These are phyloP conservation scores for Euphorbia peplus DNA, from an alignment of 345 rosid genomes.

Conservation along the genomic window DNA sequence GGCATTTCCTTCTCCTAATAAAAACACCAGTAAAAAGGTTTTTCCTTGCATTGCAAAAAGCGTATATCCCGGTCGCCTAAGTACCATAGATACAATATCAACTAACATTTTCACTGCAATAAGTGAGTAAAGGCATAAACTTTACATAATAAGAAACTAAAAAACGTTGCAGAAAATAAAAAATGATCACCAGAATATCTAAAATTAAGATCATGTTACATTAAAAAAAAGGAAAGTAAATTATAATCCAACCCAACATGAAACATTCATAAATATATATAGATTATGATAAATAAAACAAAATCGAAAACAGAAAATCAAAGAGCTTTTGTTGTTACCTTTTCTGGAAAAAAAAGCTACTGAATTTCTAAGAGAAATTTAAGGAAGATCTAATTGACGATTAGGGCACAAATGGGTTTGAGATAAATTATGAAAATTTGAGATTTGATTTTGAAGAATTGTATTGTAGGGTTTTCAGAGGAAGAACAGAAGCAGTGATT, in stretches of 20 bases:
- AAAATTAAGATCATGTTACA: neutral
- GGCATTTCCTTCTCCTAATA: neutral
- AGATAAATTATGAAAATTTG: neutral
- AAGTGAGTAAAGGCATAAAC: neutral
- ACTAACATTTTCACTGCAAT: neutral
- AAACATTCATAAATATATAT: neutral
- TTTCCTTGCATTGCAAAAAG: neutral
- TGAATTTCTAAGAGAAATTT: slow-evolving; percentile 11
- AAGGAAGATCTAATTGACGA: slow-evolving; percentile 23
- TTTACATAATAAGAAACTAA: neutral
- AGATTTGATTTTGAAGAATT: slow-evolving; percentile 21
- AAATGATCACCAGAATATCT: neutral
- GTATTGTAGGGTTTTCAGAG: slow-evolving; percentile 23
- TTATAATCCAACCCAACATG: neutral
- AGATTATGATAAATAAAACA: neutral
- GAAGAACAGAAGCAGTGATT: slow-evolving; percentile 1
- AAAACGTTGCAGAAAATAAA: neutral
- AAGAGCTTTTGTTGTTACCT: slow-evolving; percentile 19
- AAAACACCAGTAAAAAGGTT: neutral
- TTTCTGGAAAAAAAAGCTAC: neutral
- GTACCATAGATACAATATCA: neutral
- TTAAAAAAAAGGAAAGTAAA: neutral
- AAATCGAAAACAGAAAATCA: neutral
- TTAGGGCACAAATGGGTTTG: slow-evolving; percentile 2
- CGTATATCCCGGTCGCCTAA: neutral